Evolutionary conservation across 345 rosid genomes (phyloP).

Genomic region (Atalantia buxifolia): DNA sequence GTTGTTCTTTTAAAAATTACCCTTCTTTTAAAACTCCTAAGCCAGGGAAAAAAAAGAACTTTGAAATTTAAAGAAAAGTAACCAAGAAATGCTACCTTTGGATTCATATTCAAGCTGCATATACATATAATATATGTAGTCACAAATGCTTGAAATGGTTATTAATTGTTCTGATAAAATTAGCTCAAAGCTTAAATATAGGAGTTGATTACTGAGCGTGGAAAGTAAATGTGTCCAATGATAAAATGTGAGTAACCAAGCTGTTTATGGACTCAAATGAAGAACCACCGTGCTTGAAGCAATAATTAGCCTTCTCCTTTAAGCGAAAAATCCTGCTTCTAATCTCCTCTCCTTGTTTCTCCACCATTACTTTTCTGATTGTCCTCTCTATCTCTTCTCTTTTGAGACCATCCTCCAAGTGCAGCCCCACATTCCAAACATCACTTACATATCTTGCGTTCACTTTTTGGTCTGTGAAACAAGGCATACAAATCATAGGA

Average conservation of each 20-base stretch:
- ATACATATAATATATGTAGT: background rate
- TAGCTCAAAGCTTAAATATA: background rate
- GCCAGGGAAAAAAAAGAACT: background rate
- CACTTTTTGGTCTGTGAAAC: slow-evolving; percentile 32
- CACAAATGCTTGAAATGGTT: background rate
- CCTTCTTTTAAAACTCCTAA: background rate
- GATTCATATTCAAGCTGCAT: background rate
- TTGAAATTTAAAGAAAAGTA: background rate
- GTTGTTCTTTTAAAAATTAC: background rate
- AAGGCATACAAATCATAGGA: slow-evolving; percentile 44
- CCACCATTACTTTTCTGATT: slow-evolving; percentile 16
- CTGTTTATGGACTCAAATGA: slow-evolving; percentile 12
- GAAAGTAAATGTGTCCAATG: slow-evolving; percentile 7
- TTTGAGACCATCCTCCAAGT: slow-evolving; percentile 21
- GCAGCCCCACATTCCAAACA: slow-evolving; percentile 35
- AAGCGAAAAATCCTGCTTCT: slow-evolving; percentile 15
- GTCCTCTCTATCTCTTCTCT: slow-evolving; percentile 17
- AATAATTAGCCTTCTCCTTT: slow-evolving; percentile 15
- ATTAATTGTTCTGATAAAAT: background rate
- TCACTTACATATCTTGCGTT: slow-evolving; percentile 26
- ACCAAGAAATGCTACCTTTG: background rate
- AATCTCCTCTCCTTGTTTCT: slow-evolving; percentile 29
- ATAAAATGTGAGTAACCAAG: slow-evolving; percentile 25
- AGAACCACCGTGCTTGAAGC: slow-evolving; percentile 21
- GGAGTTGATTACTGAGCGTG: background rate